phyloP scores from a whole-genome alignment of 1,139 yeast genomes.

The Candida neerlandica region DNA sequence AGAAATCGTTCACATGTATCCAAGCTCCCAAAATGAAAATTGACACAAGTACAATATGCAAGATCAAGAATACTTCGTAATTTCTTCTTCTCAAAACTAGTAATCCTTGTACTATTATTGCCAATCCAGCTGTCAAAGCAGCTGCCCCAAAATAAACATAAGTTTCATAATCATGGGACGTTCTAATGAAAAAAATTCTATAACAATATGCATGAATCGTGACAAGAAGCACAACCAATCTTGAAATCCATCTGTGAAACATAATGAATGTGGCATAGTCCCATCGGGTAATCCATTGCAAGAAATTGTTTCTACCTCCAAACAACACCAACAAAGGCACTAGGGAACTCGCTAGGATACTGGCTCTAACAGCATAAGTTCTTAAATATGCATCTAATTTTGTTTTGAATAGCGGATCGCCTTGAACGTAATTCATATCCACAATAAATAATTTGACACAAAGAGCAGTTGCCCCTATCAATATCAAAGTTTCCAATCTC shows the following conservation, averaged over 20 bases:
- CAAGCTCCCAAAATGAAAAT: constrained; percentile 47
- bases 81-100: constrained; percentile 41
- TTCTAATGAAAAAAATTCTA: constrained; percentile 16
- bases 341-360: constrained; percentile 55
- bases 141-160: constrained; percentile 34
- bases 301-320: constrained; percentile 64
- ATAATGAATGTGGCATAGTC: constrained; percentile 59
- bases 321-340: constrained; percentile 55
- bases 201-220: constrained; percentile 44
- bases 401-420: constrained; percentile 32
- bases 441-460: constrained; percentile 37
- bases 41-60: constrained; percentile 47
- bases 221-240: constrained; percentile 45
- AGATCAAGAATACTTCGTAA: constrained; percentile 46
- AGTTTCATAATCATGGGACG: constrained; percentile 6
- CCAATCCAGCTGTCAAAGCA: constrained; percentile 31
- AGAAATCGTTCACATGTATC: constrained; percentile 43
- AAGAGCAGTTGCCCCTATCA: constrained; percentile 44
- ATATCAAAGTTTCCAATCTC: constrained; percentile 57
- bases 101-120: constrained; percentile 47
- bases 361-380: constrained; percentile 57
- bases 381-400: constrained; percentile 22
- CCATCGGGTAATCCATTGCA: constrained; percentile 61
- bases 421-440: constrained; percentile 25
- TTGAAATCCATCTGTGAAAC: constrained; percentile 62